These are phyloP conservation scores for Phytopythium boreale DNA, from an alignment of 352 stramenopile genomes.

Conservation along the genomic window DNA sequence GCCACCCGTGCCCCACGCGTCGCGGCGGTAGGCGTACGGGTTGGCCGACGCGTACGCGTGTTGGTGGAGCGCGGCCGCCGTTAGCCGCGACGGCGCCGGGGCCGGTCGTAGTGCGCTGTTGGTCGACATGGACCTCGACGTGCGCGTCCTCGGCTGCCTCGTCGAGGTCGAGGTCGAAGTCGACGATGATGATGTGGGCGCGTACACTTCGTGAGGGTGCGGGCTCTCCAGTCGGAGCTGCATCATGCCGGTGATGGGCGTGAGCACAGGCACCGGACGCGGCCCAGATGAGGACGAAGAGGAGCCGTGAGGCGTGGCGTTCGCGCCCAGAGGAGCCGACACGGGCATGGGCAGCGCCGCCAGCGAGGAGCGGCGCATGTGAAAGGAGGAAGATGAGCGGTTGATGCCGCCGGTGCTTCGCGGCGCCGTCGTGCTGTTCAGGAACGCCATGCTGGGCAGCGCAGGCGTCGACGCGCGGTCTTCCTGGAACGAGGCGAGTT, in stretches of 20 bases:
- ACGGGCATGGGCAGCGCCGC: slow-evolving; percentile 49
- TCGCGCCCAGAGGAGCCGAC: slow-evolving; percentile 18
- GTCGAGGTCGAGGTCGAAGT: slow-evolving; percentile 11
- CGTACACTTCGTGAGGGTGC: slow-evolving; percentile 20
- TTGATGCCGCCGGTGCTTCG: slow-evolving; percentile 17
- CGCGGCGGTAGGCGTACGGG: slow-evolving; percentile 34
- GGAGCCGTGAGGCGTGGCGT: slow-evolving; percentile 7
- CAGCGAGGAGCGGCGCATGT: slow-evolving; percentile 42
- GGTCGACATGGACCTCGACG: slow-evolving; percentile 10
- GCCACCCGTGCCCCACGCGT: slow-evolving; percentile 32
- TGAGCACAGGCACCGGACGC: slow-evolving; percentile 37
- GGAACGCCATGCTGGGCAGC: slow-evolving; percentile 38
- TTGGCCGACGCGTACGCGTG: slow-evolving; percentile 48
- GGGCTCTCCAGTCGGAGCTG: slow-evolving; percentile 56
- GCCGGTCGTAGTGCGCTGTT: slow-evolving; percentile 13
- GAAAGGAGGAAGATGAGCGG: slow-evolving; percentile 15
- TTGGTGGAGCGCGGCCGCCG: slow-evolving; percentile 37
- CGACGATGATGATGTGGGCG: slow-evolving; percentile 22
- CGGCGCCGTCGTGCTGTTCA: slow-evolving; percentile 16
- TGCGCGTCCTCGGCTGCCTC: slow-evolving; percentile 9
- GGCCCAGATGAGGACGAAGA: slow-evolving; percentile 7
- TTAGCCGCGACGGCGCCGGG: slow-evolving; percentile 20
- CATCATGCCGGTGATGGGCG: slow-evolving; percentile 75
- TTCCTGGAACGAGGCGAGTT: slow-evolving; percentile 28
- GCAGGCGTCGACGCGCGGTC: slow-evolving; percentile 24